These are phyloP conservation scores for Pleurotus platypus DNA, from an alignment of 768 basidiomycete genomes.

Conservation along the genomic window DNA sequence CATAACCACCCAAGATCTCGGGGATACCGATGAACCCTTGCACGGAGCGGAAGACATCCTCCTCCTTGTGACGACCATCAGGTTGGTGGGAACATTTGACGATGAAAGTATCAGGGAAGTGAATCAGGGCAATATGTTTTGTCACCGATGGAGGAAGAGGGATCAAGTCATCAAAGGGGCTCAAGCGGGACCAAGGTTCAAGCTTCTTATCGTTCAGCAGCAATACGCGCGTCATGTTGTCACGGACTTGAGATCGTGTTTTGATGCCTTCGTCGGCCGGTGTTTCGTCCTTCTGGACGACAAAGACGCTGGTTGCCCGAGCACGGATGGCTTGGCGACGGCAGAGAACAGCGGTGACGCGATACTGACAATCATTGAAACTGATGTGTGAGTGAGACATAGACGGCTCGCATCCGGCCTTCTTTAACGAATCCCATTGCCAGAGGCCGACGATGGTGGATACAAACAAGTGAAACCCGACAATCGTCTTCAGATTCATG, in stretches of 20 bases:
- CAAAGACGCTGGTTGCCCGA: slow-evolving; percentile 5
- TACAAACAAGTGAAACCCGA: slow-evolving; percentile 1
- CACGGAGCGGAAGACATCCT: neutral
- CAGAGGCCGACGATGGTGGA: slow-evolving; percentile 1
- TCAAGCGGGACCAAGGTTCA: neutral
- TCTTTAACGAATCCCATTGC: neutral
- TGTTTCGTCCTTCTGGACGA: neutral
- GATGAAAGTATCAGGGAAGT: neutral
- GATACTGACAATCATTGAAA: neutral
- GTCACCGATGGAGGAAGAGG: neutral
- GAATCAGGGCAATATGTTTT: neutral
- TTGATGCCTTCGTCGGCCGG: neutral
- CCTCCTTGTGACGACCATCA: neutral
- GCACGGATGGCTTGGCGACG: neutral
- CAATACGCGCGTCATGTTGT: neutral
- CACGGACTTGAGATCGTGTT: neutral
- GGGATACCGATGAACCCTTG: neutral
- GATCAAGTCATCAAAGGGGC: neutral
- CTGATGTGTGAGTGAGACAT: neutral
- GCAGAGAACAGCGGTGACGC: slow-evolving; percentile 1
- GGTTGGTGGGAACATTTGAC: neutral
- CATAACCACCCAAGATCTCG: neutral
- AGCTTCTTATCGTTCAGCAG: neutral
- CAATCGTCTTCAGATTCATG: neutral
- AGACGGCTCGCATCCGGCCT: slow-evolving; percentile 3